Percentiles rank a stretch among this genome's conserved stretches.
Conservation (phyloP, 2,329 filamentous ascomycete genomes). For the Fusarium sublunatum region DNA sequence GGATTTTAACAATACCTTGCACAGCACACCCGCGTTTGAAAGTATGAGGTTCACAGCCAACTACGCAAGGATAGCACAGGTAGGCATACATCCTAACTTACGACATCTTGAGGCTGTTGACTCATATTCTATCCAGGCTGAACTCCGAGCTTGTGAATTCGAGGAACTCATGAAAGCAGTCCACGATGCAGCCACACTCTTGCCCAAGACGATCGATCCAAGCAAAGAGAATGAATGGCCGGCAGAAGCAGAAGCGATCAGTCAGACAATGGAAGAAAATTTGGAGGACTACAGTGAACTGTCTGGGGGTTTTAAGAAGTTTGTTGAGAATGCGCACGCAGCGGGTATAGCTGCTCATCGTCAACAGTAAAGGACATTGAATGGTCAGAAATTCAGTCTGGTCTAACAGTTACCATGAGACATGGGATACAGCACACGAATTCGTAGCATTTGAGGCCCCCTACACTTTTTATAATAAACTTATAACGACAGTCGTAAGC, state of each 20-base stretch:
- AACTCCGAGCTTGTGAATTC: conserved; percentile 8
- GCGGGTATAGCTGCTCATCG: background rate
- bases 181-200: rapidly evolving
- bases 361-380: background rate
- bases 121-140: background rate
- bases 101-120: too few species aligned
- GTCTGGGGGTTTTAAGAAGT: conserved; percentile 7
- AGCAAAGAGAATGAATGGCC: conserved; percentile 3
- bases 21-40: conserved; percentile 7
- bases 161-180: conserved; percentile 5
- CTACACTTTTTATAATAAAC: too few species aligned
- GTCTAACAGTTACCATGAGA: too few species aligned
- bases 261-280: background rate
- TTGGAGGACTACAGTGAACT: background rate
- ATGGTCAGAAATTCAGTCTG: too few species aligned
- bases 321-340: conserved; percentile 13
- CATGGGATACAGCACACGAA: too few species aligned
- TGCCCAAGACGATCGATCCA: background rate
- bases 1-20: conserved; percentile 8
- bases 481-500: too few species aligned
- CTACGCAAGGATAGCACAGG: conserved; percentile 14
- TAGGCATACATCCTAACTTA: background rate
- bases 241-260: conserved; percentile 8
- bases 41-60: conserved; percentile 17
- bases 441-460: too few species aligned